Conservation (phyloP, 2,329 filamentous ascomycete species). For the Escovopsis sp. region DNA sequence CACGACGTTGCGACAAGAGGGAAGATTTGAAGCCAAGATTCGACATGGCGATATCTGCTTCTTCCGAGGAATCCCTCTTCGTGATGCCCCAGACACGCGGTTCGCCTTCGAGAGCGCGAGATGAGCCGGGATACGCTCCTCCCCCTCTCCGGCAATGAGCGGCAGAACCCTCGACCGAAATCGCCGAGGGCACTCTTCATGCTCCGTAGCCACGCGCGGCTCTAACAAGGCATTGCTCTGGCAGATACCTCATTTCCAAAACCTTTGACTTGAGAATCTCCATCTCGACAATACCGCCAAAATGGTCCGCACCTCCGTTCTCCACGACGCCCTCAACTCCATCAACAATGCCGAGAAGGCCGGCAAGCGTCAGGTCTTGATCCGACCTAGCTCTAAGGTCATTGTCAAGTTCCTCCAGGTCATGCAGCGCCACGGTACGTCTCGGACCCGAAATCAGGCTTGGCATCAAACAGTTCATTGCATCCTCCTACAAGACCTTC, state of each 20-base stretch:
- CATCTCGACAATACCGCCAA: conserved; percentile 47
- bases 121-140: conserved; percentile 42
- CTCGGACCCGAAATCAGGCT: conserved; percentile 1
- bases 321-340: conserved; percentile 97
- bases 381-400: conserved; percentile 97
- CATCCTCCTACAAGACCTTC: not conserved
- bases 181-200: conserved; percentile 53
- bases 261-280: conserved; percentile 67
- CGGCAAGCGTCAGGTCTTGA: conserved; percentile 98
- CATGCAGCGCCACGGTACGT: conserved; percentile 99
- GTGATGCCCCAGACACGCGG: conserved; percentile 5
- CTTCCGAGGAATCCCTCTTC: not conserved
- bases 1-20: not conserved
- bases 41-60: conserved; percentile 12
- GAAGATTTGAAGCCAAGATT: not conserved
- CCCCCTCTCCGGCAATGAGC: conserved; percentile 46
- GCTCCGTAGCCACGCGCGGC: conserved; percentile 45
- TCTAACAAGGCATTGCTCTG: conserved; percentile 37
- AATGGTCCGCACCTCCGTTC: conserved; percentile 98
- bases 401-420: conserved; percentile 98
- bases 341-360: conserved; percentile 99
- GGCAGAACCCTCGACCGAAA: conserved; percentile 49
- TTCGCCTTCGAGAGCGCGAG: conserved; percentile 1
- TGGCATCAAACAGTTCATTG: not conserved
- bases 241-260: conserved; percentile 51